phyloP scores from a whole-genome alignment of 805 yeast genomes.

The Candida koratica region DNA sequence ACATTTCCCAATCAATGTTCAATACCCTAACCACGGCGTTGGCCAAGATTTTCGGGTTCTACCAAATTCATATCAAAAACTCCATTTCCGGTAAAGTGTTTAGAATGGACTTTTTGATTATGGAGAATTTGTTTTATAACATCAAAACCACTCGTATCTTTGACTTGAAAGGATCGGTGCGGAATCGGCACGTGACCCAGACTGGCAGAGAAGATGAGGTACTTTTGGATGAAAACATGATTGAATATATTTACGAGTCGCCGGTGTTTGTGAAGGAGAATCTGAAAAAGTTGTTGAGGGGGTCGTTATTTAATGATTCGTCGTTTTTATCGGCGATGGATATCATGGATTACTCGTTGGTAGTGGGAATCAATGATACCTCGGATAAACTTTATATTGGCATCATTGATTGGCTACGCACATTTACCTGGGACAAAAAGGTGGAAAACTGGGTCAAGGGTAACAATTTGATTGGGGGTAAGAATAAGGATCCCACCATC shows the following conservation, averaged over 20 bases:
- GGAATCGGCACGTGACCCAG: slow-evolving; percentile 93
- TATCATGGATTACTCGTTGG: slow-evolving; percentile 96
- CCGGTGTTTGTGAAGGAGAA: slow-evolving; percentile 93
- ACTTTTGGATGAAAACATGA: slow-evolving; percentile 93
- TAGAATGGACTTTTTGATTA: slow-evolving; percentile 85
- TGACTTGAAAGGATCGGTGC: slow-evolving; percentile 96
- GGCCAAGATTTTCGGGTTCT: slow-evolving; percentile 93
- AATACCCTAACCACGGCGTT: slow-evolving; percentile 93
- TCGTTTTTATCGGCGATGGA: slow-evolving; percentile 92
- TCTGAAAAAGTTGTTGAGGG: slow-evolving; percentile 77
- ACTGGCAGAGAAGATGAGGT: slow-evolving; percentile 96
- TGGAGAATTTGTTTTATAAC: slow-evolving; percentile 92
- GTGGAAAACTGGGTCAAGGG: slow-evolving; percentile 99
- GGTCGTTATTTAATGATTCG: slow-evolving; percentile 94
- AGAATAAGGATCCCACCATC: slow-evolving; percentile 93
- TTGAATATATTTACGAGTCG: slow-evolving; percentile 92
- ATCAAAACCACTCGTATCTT: slow-evolving; percentile 79
- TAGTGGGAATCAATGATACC: slow-evolving; percentile 78
- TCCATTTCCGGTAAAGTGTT: slow-evolving; percentile 70
- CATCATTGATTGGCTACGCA: slow-evolving; percentile 87
- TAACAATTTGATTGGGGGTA: slow-evolving; percentile 73
- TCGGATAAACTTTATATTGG: slow-evolving; percentile 78
- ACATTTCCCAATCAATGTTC: slow-evolving; percentile 90
- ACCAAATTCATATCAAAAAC: slow-evolving; percentile 82
- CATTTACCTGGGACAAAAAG: slow-evolving; percentile 98